Base-by-base conservation (phyloP, 2,329 filamentous ascomycete species). In the Phyllosticta ampelicida region DNA sequence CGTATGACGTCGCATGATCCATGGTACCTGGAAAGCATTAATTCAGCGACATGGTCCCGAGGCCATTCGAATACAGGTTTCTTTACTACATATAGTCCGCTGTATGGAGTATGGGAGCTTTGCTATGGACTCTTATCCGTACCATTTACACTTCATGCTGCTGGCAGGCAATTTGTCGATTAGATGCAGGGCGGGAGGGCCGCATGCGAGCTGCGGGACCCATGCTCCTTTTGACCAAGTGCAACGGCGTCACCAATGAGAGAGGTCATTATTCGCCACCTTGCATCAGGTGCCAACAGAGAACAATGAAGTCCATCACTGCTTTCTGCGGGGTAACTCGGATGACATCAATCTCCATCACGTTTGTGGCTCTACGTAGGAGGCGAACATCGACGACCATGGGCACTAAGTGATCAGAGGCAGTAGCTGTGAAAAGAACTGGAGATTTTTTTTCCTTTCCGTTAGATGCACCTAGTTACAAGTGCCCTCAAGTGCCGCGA, bases 401-500 rank as follows among this genome's bases (percentile, higher is more conserved):
- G 16, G 26, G 18, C 19, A 26, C 23, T 3, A 4, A 26, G 19
- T 10, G 48, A 13, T 36, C 9, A 36, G n/a, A 53, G 23, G 54
- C 44, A 50, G 11, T 8, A 9, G 13, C 5, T 36, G 9, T 28
- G 11, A 13, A 18, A 44, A 48, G 55, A 53, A 53, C 28, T n/a
- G 55, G 55, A 53, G 55, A 58, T 58, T 26, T 30, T 13, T 53
- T 53, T 53, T 53, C 36, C 21, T 58, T 58, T 48, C 55, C 30
- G 30, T 48, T 9, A 23, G 36, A 18, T 9, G 5, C 29, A 36
- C 28, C 55, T 52, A 29, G 21, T 19, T 23, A 18, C 18, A 49
- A 18, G 50, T 36, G 51, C 51, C 55, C 49, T 4, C 8, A 21
- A 18, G 13, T 50, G 21, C 36, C 16, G 36, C 36, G 6, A 44